These are phyloP conservation scores for Termitomyces bulborhizus DNA, from an alignment of 768 basidiomycete genomes.

Conservation along the genomic window DNA sequence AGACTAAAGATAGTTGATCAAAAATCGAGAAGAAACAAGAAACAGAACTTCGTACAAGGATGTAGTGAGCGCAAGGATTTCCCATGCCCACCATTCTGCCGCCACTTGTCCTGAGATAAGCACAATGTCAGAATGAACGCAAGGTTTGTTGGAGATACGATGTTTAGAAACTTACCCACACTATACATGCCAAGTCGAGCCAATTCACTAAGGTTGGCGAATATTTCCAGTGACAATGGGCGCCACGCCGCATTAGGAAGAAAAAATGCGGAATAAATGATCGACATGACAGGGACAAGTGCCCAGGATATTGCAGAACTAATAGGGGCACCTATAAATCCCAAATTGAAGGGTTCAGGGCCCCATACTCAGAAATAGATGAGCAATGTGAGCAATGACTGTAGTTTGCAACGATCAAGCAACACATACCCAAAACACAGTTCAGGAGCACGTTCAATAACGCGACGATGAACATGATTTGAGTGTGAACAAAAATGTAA, in stretches of 20 bases:
- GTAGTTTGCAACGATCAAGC: background rate
- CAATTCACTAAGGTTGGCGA: conserved; percentile 59
- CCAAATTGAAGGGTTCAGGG: conserved; percentile 65
- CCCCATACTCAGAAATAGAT: conserved; percentile 62
- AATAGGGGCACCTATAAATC: conserved; percentile 89
- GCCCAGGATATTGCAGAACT: conserved; percentile 84
- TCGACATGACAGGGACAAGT: conserved; percentile 54
- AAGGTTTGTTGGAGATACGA: too few relatives aligned
- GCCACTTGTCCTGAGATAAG: background rate
- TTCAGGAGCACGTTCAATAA: conserved; percentile 81
- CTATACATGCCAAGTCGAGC: conserved; percentile 46
- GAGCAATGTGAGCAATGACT: background rate
- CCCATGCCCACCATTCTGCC: background rate
- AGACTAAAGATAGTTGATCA: background rate
- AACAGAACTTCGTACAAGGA: background rate
- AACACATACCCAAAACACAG: conserved; percentile 59
- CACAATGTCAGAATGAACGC: background rate
- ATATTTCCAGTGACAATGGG: conserved; percentile 56
- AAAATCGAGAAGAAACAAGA: background rate
- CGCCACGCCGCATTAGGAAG: conserved; percentile 68
- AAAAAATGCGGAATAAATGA: conserved; percentile 56
- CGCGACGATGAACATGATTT: conserved; percentile 45
- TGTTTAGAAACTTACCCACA: background rate
- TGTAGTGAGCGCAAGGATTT: background rate
- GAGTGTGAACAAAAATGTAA: conserved; percentile 1